A percentile compares a stretch with the other conserved stretches of the same genome.
Evolutionary conservation across 2,329 filamentous ascomycete species (phyloP).

Genomic region (Epichloe sibirici): DNA sequence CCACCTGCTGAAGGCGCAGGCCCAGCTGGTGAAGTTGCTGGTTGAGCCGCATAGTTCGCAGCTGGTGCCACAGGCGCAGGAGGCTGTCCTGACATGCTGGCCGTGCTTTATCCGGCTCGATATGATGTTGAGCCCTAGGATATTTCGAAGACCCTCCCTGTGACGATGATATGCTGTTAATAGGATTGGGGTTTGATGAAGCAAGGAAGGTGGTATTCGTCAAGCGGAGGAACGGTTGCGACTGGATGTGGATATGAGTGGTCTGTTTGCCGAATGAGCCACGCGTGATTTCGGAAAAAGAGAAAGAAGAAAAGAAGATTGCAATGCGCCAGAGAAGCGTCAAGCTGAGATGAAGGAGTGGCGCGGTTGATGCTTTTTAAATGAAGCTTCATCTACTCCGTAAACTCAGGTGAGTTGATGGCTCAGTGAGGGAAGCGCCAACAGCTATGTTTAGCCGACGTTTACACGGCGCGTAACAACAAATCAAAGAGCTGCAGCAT

Average conservation of each 20-base stretch:
- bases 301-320: neutral
- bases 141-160: neutral
- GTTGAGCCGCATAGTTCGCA: slow-evolving; percentile 19
- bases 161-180: neutral
- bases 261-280: neutral
- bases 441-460: slow-evolving; percentile 1
- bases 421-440: neutral
- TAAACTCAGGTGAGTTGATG: neutral
- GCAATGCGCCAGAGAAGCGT: neutral
- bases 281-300: neutral
- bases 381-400: neutral
- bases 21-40: slow-evolving; percentile 21
- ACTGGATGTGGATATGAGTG: neutral
- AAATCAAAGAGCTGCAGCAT: neutral
- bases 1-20: slow-evolving; percentile 19
- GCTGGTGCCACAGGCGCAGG: slow-evolving; percentile 18
- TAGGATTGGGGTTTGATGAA: neutral
- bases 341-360: neutral
- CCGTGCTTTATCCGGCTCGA: neutral
- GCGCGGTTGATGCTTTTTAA: neutral
- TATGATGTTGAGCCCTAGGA: neutral
- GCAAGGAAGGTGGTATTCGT: neutral
- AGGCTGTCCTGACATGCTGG: slow-evolving; percentile 23
- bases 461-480: slow-evolving; percentile 1
- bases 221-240: neutral